Evolutionary conservation across 306 rosid genomes (phyloP).

Genomic region (Cucumis hystrix): DNA sequence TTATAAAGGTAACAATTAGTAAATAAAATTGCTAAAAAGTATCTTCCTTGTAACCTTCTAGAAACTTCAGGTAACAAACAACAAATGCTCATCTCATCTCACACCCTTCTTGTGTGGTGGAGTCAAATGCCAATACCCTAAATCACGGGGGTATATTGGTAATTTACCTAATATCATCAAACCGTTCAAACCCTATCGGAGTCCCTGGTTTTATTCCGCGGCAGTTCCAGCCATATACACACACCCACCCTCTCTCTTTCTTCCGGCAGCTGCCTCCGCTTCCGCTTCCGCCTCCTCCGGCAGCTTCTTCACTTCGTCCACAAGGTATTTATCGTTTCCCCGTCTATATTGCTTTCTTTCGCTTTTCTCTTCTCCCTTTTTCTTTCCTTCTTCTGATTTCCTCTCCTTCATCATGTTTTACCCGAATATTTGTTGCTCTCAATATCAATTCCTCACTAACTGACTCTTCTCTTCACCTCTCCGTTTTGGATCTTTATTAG

Average conservation of each 20-base stretch:
- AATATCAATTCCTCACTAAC: not conserved
- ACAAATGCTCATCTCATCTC: no score
- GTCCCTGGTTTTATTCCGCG: not conserved
- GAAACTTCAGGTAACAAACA: not conserved
- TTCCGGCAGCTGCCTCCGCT: not conserved
- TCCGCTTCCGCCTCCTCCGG: not conserved
- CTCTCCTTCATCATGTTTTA: not conserved
- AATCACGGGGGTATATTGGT: not conserved
- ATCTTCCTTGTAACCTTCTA: not conserved
- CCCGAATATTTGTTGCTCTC: not conserved
- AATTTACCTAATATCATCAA: not conserved
- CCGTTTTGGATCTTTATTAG: not conserved
- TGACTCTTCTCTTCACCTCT: not conserved
- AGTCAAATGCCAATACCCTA: not conserved
- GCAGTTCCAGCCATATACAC: not conserved
- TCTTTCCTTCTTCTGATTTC: not conserved
- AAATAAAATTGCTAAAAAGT: no score
- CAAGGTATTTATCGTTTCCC: not conserved
- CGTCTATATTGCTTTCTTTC: not conserved
- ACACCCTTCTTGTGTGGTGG: not conserved
- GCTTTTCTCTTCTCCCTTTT: not conserved
- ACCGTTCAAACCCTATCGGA: constrained; percentile 4
- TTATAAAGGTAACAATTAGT: no score
- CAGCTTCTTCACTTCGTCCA: not conserved
- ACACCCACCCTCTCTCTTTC: not conserved